phyloP scores from a whole-genome alignment of 2,329 filamentous ascomycete species.

The Pseudogymnoascus verrucosus region DNA sequence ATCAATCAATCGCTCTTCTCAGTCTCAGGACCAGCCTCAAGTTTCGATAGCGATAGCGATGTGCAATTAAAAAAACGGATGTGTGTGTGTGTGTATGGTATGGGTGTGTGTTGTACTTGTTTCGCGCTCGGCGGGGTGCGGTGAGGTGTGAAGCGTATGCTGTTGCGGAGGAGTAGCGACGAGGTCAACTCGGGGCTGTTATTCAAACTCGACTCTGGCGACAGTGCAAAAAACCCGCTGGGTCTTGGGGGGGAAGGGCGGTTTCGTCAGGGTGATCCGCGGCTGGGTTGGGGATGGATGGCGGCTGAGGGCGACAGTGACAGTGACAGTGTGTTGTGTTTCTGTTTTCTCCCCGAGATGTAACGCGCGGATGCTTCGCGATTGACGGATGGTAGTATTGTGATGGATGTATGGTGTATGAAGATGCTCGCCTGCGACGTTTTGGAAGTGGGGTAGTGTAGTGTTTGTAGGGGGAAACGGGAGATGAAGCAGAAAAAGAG shows the following conservation, averaged over 20 bases:
- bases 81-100: neutral
- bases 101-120: neutral
- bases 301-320: neutral
- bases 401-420: slow-evolving; percentile 9
- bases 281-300: neutral
- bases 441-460: slow-evolving; percentile 22
- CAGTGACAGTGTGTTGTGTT: neutral
- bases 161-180: slow-evolving; percentile 1
- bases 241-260: neutral
- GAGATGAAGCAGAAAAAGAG: slow-evolving; percentile 24
- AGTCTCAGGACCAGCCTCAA: slow-evolving; percentile 12
- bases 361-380: slow-evolving; percentile 22
- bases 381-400: slow-evolving; percentile 17
- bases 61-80: neutral
- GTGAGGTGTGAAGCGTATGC: neutral
- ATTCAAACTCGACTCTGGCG: slow-evolving; percentile 1
- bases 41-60: neutral
- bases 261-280: neutral
- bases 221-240: neutral
- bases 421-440: slow-evolving; percentile 15
- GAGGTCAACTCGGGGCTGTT: neutral
- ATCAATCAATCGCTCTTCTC: slow-evolving; percentile 24
- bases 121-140: neutral
- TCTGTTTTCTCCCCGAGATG: neutral
- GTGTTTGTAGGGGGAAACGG: slow-evolving; percentile 26